Evolutionary conservation across 2,329 filamentous ascomycete species (phyloP).

Genomic region (Claviceps pusilla): DNA sequence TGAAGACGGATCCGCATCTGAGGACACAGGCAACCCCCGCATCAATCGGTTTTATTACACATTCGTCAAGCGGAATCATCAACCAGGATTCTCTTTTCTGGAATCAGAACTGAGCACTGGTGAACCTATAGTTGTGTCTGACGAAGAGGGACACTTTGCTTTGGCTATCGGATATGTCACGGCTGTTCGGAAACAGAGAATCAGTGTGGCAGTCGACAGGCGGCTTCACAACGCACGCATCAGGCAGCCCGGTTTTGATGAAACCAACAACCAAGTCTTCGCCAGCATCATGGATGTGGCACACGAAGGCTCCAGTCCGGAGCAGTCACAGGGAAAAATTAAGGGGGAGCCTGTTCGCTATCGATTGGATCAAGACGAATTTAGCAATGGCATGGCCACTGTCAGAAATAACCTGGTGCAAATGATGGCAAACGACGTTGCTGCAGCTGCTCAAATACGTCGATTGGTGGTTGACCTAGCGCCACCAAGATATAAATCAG

Average conservation of each 20-base stretch:
- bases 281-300: conserved; percentile 79
- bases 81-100: conserved; percentile 61
- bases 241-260: conserved; percentile 60
- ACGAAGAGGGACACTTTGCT: conserved; percentile 88
- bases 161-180: conserved; percentile 85
- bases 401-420: conserved; percentile 88
- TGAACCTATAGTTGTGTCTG: conserved; percentile 91
- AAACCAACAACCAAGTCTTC: conserved; percentile 67
- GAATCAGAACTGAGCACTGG: conserved; percentile 79
- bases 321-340: conserved; percentile 36
- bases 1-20: conserved; percentile 56
- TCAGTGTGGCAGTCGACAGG: conserved; percentile 82
- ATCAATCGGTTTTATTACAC: conserved; percentile 87
- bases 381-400: conserved; percentile 92
- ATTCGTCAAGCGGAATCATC: conserved; percentile 54
- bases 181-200: conserved; percentile 55
- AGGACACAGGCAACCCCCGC: conserved; percentile 56
- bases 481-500: conserved; percentile 56
- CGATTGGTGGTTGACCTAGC: conserved; percentile 65
- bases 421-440: conserved; percentile 69
- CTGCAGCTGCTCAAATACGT: conserved; percentile 57
- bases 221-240: conserved; percentile 75
- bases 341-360: conserved; percentile 50
- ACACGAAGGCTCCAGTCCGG: conserved; percentile 33
- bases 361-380: conserved; percentile 91